Conservation (phyloP, 2,329 filamentous ascomycete genomes). For the Mycosphaerella sp. region DNA sequence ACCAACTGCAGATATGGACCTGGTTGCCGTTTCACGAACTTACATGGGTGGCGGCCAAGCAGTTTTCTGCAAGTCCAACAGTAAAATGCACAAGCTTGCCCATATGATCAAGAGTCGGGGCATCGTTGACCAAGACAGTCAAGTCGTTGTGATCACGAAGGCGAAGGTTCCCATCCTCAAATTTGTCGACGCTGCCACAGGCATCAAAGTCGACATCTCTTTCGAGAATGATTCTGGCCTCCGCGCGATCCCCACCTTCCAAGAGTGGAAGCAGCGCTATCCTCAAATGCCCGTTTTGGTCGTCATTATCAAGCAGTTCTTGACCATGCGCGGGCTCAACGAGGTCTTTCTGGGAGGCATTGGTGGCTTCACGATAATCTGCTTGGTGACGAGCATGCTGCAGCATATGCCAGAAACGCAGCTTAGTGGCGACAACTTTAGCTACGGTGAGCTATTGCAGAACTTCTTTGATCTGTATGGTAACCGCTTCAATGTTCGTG, state of each 20-base stretch:
- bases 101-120: constrained; percentile 49
- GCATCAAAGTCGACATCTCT: constrained; percentile 82
- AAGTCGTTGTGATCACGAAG: constrained; percentile 61
- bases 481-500: constrained; percentile 65
- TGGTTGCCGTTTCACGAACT: constrained; percentile 65
- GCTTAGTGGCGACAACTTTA: constrained; percentile 51
- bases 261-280: constrained; percentile 69
- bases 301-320: constrained; percentile 83
- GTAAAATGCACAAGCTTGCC: constrained; percentile 57
- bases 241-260: constrained; percentile 71
- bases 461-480: constrained; percentile 89
- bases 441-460: constrained; percentile 73
- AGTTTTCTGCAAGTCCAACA: constrained; percentile 47
- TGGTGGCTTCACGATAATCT: constrained; percentile 90
- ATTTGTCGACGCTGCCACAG: constrained; percentile 71
- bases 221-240: constrained; percentile 88
- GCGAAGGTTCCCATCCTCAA: constrained; percentile 92
- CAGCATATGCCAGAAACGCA: constrained; percentile 70
- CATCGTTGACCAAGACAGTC: constrained; percentile 52
- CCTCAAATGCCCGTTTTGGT: constrained; percentile 83
- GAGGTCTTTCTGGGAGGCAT: constrained; percentile 88
- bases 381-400: constrained; percentile 82
- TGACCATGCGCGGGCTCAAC: constrained; percentile 82
- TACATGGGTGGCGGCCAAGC: constrained; percentile 52
- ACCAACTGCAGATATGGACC: constrained; percentile 84